Percentiles rank a stretch among this genome's conserved stretches.
These are phyloP conservation scores for Arabis alpina DNA, from an alignment of 345 rosid species.

Conservation along the genomic window DNA sequence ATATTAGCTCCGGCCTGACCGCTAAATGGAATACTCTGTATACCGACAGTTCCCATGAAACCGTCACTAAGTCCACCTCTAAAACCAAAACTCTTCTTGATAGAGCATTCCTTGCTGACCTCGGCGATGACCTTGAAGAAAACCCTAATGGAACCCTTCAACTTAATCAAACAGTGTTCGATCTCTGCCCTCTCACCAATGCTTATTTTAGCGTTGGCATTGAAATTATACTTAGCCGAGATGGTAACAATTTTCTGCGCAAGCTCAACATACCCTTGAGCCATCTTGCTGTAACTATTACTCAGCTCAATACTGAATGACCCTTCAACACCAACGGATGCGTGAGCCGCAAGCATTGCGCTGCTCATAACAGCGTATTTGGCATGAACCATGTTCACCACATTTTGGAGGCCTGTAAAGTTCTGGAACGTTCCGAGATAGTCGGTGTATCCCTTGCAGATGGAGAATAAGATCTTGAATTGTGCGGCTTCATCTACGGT, in stretches of 20 bases:
- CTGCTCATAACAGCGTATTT: conserved; percentile 2
- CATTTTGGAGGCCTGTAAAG: not conserved
- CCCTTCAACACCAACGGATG: conserved; percentile 22
- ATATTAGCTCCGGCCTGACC: not conserved
- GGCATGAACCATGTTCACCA: not conserved
- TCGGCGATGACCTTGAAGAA: not conserved
- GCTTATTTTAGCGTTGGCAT: conserved; percentile 28
- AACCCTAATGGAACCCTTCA: conserved; percentile 22
- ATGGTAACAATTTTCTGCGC: not conserved
- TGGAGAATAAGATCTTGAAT: conserved; percentile 12
- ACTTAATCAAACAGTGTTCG: not conserved
- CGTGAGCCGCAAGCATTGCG: conserved; percentile 10
- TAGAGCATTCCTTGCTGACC: conserved; percentile 7
- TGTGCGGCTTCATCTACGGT: not conserved
- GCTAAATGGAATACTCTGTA: not conserved
- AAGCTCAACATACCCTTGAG: conserved; percentile 3
- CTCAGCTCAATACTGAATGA: not conserved
- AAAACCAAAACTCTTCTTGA: not conserved
- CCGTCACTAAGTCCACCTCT: not conserved
- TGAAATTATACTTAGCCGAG: conserved; percentile 17
- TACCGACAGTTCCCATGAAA: not conserved
- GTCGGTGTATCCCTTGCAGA: conserved; percentile 24
- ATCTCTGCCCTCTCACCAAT: not conserved
- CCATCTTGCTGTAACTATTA: conserved; percentile 21
- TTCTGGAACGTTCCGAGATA: not conserved